Conservation (phyloP, 305 asterid species). For the Ilex paraguariensis region DNA sequence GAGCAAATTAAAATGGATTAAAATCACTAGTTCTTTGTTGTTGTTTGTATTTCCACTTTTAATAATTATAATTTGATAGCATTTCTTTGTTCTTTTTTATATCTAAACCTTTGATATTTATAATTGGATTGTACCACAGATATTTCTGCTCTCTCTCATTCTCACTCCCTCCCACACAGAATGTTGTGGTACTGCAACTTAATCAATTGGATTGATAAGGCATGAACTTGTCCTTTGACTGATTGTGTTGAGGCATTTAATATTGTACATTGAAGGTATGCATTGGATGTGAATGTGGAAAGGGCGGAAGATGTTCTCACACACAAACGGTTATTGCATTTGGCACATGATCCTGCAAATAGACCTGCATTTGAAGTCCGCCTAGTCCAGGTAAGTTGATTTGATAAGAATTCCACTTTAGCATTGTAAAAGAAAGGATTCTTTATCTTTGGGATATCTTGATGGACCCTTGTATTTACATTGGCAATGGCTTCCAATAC, state of each 20-base stretch:
- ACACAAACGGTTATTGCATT: conserved; percentile 14
- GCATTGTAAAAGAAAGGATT: too few relatives aligned
- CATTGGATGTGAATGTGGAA: background rate
- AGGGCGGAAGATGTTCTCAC: background rate
- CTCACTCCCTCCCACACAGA: background rate
- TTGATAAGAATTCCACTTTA: too few relatives aligned
- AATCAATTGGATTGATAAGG: too few relatives aligned
- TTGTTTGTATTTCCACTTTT: background rate
- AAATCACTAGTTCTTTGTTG: background rate
- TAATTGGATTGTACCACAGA: too few relatives aligned
- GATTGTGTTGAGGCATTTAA: too few relatives aligned
- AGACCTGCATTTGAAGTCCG: conserved; percentile 21
- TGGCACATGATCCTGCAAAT: conserved; percentile 18
- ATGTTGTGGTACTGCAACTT: background rate
- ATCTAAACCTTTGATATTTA: too few relatives aligned
- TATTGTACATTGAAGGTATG: conserved; percentile 11
- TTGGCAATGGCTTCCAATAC: background rate
- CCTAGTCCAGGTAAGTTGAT: background rate
- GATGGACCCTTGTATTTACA: background rate
- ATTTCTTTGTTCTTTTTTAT: too few relatives aligned
- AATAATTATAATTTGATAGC: too few relatives aligned
- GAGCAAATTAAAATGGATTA: too few relatives aligned
- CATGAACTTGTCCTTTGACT: background rate
- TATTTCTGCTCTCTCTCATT: background rate
- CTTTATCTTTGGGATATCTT: background rate